A percentile compares a stretch with the other conserved stretches of the same genome.
phyloP scores from a whole-genome alignment of 2,329 filamentous ascomycete species.

The Pseudodiploospora longispora region DNA sequence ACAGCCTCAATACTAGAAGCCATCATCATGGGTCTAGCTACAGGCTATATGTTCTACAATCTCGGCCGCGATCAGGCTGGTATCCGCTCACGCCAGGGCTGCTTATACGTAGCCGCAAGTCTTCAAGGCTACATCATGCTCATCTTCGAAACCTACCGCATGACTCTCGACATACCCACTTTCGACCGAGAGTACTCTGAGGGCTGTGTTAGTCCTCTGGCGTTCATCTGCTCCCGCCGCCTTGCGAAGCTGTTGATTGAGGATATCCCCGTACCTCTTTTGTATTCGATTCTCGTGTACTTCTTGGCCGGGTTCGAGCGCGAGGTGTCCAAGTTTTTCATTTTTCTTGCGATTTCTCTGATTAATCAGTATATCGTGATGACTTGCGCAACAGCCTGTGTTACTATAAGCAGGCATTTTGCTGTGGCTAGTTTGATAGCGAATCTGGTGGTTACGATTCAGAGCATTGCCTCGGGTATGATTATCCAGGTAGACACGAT shows the following conservation, averaged over 20 bases:
- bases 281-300: conserved; percentile 66
- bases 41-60: conserved; percentile 64
- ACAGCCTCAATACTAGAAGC: conserved; percentile 62
- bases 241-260: conserved; percentile 62
- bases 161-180: conserved; percentile 65
- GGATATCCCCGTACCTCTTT: conserved; percentile 62
- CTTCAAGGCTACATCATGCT: conserved; percentile 71
- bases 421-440: conserved; percentile 63
- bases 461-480: conserved; percentile 67
- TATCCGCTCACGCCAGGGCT: conserved; percentile 65
- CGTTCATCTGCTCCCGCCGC: conserved; percentile 62
- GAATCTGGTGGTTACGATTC: conserved; percentile 64
- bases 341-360: conserved; percentile 60
- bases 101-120: conserved; percentile 62
- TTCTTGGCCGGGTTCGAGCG: conserved; percentile 70
- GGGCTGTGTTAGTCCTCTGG: conserved; percentile 60
- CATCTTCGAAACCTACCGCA: conserved; percentile 66
- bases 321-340: conserved; percentile 57
- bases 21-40: conserved; percentile 60
- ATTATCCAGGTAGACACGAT: conserved; percentile 69
- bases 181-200: conserved; percentile 72
- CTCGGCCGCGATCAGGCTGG: conserved; percentile 59
- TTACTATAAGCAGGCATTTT: conserved; percentile 59
- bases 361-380: conserved; percentile 68
- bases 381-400: conserved; percentile 60